A percentile compares a stretch with the other conserved stretches of the same genome.
Conservation (phyloP, 2,329 filamentous ascomycete species). For the Chalara sp. region DNA sequence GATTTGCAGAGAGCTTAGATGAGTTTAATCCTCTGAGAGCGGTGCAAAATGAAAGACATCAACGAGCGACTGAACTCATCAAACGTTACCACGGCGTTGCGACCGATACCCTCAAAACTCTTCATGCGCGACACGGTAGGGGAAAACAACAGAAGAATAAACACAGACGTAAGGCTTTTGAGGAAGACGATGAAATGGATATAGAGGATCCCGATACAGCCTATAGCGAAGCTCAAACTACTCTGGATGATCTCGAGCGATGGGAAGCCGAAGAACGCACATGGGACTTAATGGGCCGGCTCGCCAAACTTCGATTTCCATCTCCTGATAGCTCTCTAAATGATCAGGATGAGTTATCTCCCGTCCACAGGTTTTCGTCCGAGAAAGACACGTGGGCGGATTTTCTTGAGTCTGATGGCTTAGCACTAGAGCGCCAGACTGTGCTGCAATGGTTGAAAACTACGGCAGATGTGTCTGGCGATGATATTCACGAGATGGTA, state of each 20-base stretch:
- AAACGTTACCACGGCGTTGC: constrained; percentile 57
- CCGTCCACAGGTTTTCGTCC: constrained; percentile 45
- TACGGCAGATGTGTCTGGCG: constrained; percentile 59
- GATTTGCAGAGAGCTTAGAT: constrained; percentile 78
- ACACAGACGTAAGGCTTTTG: constrained; percentile 21
- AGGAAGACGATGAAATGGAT: constrained; percentile 26
- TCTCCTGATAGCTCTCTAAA: constrained; percentile 20
- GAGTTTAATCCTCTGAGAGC: constrained; percentile 53
- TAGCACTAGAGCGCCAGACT: constrained; percentile 70
- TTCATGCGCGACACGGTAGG: constrained; percentile 34
- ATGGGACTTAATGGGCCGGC: constrained; percentile 70
- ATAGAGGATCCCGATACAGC: constrained; percentile 45
- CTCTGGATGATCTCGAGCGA: constrained; percentile 46
- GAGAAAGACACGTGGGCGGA: constrained; percentile 62
- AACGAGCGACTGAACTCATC: constrained; percentile 62
- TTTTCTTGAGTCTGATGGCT: constrained; percentile 66
- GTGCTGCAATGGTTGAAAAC: constrained; percentile 83
- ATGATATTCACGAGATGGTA: constrained; percentile 69
- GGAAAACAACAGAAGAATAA: constrained; percentile 31
- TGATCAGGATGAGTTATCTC: constrained; percentile 13
- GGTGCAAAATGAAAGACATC: constrained; percentile 47
- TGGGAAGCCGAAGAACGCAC: constrained; percentile 83
- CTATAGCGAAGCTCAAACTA: constrained; percentile 20
- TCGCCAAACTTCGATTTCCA: constrained; percentile 59
- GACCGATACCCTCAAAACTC: constrained; percentile 34